Evolutionary conservation across 2,329 filamentous ascomycete species (phyloP).

Genomic region (Helotiales sp.): DNA sequence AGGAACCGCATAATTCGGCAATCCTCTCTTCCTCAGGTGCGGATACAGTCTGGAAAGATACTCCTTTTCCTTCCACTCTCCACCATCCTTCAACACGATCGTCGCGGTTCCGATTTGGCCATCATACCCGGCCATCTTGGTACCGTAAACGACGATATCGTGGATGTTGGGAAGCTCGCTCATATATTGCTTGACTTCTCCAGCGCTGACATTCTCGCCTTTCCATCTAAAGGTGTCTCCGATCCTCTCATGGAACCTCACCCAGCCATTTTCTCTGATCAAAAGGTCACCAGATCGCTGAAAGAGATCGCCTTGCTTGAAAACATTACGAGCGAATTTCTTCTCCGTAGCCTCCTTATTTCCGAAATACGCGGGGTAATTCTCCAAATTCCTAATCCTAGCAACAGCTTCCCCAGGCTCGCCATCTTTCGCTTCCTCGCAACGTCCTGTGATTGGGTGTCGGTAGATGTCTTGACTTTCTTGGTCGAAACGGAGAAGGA

Average conservation of each 20-base stretch:
- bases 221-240: slow-evolving; percentile 57
- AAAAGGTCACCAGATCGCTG: slow-evolving; percentile 46
- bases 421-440: slow-evolving; percentile 37
- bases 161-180: slow-evolving; percentile 40
- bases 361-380: slow-evolving; percentile 42
- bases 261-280: slow-evolving; percentile 43
- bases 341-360: slow-evolving; percentile 44
- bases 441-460: slow-evolving; percentile 45
- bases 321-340: slow-evolving; percentile 45
- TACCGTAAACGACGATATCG: slow-evolving; percentile 45
- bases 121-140: slow-evolving; percentile 41
- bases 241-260: slow-evolving; percentile 49
- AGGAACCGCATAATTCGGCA: slow-evolving; percentile 47
- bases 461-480: slow-evolving; percentile 40
- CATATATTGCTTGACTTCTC: slow-evolving; percentile 45
- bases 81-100: slow-evolving; percentile 41
- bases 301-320: slow-evolving; percentile 45
- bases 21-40: slow-evolving; percentile 42
- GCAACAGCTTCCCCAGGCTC: slow-evolving; percentile 48
- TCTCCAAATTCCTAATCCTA: slow-evolving; percentile 39
- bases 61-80: slow-evolving; percentile 26
- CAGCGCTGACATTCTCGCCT: slow-evolving; percentile 47
- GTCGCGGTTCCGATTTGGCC: slow-evolving; percentile 48
- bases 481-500: slow-evolving; percentile 41
- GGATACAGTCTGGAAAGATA: slow-evolving; percentile 40